These are phyloP conservation scores for Neurospora sp. DNA, from an alignment of 495 filamentous ascomycete species.

Conservation along the genomic window DNA sequence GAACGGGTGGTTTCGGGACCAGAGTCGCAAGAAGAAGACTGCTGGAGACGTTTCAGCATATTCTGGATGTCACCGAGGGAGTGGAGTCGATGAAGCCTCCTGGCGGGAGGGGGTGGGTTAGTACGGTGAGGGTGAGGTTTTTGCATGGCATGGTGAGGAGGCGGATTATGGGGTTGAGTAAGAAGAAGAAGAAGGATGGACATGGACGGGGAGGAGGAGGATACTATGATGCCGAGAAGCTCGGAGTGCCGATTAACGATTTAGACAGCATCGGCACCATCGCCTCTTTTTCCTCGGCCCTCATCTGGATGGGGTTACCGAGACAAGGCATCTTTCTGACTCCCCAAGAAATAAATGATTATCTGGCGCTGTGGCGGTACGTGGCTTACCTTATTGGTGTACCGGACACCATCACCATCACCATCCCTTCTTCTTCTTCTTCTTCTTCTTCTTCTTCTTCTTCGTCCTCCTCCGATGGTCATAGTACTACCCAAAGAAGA, in stretches of 20 bases:
- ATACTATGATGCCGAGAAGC: slow-evolving; percentile 52
- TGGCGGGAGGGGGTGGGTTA: slow-evolving; percentile 55
- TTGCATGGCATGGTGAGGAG: slow-evolving; percentile 63
- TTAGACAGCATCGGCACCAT: slow-evolving; percentile 65
- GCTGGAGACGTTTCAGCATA: slow-evolving; percentile 67
- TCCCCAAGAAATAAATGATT: slow-evolving; percentile 54
- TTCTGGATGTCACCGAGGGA: slow-evolving; percentile 59
- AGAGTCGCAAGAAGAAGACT: slow-evolving; percentile 59
- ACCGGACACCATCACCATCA: not conserved
- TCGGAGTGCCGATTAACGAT: slow-evolving; percentile 64
- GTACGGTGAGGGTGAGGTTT: slow-evolving; percentile 63
- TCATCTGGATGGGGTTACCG: slow-evolving; percentile 60
- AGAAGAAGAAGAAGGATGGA: not conserved
- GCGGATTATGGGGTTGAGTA: slow-evolving; percentile 14
- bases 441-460: no score
- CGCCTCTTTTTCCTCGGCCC: slow-evolving; percentile 51
- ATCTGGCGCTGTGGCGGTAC: slow-evolving; percentile 67
- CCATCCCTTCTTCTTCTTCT: no score
- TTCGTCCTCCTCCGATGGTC: not conserved
- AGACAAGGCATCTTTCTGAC: slow-evolving; percentile 60
- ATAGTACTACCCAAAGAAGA: slow-evolving; percentile 13
- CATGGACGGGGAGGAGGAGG: no score
- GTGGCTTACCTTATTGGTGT: slow-evolving; percentile 56
- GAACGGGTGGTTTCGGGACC: slow-evolving; percentile 69
- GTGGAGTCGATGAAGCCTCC: slow-evolving; percentile 57